Evolutionary conservation across 2,329 filamentous ascomycete species (phyloP), one percentile per base, ranked within the genome.

Genomic region (Penicillium sp.): DNA sequence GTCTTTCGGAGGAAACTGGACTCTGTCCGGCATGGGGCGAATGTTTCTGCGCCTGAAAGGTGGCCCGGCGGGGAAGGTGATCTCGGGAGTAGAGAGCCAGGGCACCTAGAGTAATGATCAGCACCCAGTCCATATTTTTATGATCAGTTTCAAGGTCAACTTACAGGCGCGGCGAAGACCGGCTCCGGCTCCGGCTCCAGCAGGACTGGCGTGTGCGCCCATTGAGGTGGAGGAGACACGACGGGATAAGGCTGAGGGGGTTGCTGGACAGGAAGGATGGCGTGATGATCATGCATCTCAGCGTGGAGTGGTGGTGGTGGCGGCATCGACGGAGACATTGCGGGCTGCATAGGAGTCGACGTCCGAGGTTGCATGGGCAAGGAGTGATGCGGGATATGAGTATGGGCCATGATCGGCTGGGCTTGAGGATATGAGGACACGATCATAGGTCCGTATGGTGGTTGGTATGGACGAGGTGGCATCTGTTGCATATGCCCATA

Each of bases 11-110:
- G 85, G 85, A 50, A 87, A 76, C 52, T 85, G 81, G n/a, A 81
- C 74, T 1, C 72, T 72, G 27, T 72, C 67, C 56, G 75, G 70
- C 18, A 79, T 68, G 13, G 66, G 62, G 50, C 72, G 75, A 40
- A 66, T 64, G 62, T 70, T 77, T 54, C 82, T 79, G 65, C 80
- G 79, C 65, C 78, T 77, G 54, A 77, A 75, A 14, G 79, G 77
- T 50, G 78, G 77, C 68, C 80, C 78, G 16, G 80, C 72, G 3
- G 85, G 85, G 66, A 88, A 87, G 2, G 79, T 74, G 35, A 74
- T 74, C 19, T 83, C 81, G 16, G 82, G 79, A 31, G 82, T 79
- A 13, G 85, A 88, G 36, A 85, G 78, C 85, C 85, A 88, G 11
- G 86, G 86, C 19, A 88, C 74, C 80, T 83, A 63, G 31, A 58